Conservation (phyloP, 345 rosid species). For the Sapria himalayana region DNA sequence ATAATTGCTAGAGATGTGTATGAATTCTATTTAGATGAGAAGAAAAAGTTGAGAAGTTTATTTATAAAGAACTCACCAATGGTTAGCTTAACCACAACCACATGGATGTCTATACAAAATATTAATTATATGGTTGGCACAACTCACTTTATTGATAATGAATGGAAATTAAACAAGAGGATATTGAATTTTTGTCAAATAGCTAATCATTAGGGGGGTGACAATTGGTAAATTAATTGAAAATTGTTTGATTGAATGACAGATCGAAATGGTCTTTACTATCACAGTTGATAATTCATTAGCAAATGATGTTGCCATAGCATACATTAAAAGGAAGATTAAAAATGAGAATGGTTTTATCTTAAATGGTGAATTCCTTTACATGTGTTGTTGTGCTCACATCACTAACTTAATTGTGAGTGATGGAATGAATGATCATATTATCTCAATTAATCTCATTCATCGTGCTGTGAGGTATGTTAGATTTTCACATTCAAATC, state of each 20-base stretch:
- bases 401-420: neutral
- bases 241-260: neutral
- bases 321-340: neutral
- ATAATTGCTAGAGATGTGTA: neutral
- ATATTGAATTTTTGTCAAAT: conserved; percentile 1
- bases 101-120: neutral
- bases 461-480: neutral
- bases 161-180: conserved; percentile 1
- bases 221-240: neutral
- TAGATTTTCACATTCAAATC: too few species aligned
- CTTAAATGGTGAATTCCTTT: neutral
- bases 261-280: neutral
- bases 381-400: conserved; percentile 2
- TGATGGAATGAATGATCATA: neutral
- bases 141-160: conserved; percentile 5
- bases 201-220: neutral
- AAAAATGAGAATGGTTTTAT: neutral
- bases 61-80: neutral
- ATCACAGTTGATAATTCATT: conserved; percentile 4
- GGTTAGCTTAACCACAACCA: neutral
- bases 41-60: neutral
- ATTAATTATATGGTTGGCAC: conserved; percentile 1
- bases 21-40: neutral
- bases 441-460: neutral
- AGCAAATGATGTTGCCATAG: neutral